Conservation (phyloP, 2,329 filamentous ascomycete genomes). For the Ceratocystis colombiana region DNA sequence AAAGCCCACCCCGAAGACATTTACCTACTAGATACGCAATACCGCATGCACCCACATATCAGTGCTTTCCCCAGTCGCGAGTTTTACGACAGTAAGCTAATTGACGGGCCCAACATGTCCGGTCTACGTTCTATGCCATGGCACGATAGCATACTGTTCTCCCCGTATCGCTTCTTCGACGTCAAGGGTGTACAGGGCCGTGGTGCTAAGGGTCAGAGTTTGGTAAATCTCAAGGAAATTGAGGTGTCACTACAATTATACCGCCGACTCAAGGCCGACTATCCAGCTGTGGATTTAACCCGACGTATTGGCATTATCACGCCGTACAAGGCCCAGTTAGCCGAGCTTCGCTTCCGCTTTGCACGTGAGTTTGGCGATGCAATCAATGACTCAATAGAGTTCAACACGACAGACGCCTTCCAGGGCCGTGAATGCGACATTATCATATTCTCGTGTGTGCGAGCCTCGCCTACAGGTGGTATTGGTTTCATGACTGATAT, state of each 20-base stretch:
- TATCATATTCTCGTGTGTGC: conserved; percentile 97
- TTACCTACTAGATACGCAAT: conserved; percentile 92
- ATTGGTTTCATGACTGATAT: conserved; percentile 99
- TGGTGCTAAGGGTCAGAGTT: conserved; percentile 73
- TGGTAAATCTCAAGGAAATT: conserved; percentile 81
- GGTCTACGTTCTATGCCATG: conserved; percentile 66
- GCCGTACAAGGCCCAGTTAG: conserved; percentile 89
- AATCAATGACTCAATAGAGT: conserved; percentile 75
- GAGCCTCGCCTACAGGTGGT: conserved; percentile 81
- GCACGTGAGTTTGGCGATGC: conserved; percentile 57
- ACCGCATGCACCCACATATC: conserved; percentile 98
- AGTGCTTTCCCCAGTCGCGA: conserved; percentile 79
- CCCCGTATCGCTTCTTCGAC: conserved; percentile 95
- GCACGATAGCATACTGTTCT: conserved; percentile 72
- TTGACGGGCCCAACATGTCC: conserved; percentile 78
- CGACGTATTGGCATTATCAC: conserved; percentile 95
- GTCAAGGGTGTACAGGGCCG: conserved; percentile 77
- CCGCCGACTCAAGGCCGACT: conserved; percentile 65
- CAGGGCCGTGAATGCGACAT: conserved; percentile 94
- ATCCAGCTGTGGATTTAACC: conserved; percentile 55
- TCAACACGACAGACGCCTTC: conserved; percentile 98
- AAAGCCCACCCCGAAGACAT: conserved; percentile 78
- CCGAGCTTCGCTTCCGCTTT: conserved; percentile 68
- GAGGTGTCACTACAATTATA: conserved; percentile 80
- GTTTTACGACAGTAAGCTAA: conserved; percentile 81